These are phyloP conservation scores for Pythium chondricola DNA, from an alignment of 352 stramenopile genomes.

Conservation along the genomic window DNA sequence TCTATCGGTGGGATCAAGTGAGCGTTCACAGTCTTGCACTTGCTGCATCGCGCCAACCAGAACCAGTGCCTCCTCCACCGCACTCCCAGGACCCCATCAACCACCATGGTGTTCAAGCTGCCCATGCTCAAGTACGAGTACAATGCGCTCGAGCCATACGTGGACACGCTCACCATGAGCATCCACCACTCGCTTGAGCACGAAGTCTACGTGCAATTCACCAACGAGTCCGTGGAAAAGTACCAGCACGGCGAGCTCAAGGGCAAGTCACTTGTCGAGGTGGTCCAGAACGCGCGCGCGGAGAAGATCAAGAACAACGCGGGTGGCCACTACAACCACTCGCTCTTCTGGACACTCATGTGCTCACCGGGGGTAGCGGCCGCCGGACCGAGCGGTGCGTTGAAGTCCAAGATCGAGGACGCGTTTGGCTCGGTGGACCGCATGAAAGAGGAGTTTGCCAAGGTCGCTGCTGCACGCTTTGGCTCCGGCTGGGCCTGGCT, in stretches of 20 bases:
- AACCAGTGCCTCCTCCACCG: neutral
- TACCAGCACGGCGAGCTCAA: constrained; percentile 30
- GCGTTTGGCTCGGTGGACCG: constrained; percentile 35
- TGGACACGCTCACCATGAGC: constrained; percentile 46
- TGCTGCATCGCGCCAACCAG: no score
- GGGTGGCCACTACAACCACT: constrained; percentile 27
- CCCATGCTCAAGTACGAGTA: constrained; percentile 44
- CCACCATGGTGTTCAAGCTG: constrained; percentile 31
- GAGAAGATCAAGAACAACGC: constrained; percentile 24
- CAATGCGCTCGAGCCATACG: constrained; percentile 43
- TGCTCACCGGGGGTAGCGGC: constrained; percentile 14
- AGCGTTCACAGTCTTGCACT: no score
- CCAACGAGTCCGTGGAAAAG: constrained; percentile 31
- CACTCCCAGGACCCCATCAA: neutral
- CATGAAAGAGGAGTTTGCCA: constrained; percentile 50
- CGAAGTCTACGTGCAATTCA: constrained; percentile 30
- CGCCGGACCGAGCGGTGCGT: constrained; percentile 11
- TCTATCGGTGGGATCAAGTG: no score
- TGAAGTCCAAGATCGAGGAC: constrained; percentile 43
- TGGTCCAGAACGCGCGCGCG: constrained; percentile 26
- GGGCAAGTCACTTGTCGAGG: constrained; percentile 24
- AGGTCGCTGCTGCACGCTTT: constrained; percentile 36
- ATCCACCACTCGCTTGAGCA: constrained; percentile 56
- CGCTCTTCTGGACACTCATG: constrained; percentile 24
- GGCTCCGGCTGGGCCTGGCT: constrained; percentile 60